Conservation (phyloP, 2,329 filamentous ascomycete species). For the Xylariaceae sp. region DNA sequence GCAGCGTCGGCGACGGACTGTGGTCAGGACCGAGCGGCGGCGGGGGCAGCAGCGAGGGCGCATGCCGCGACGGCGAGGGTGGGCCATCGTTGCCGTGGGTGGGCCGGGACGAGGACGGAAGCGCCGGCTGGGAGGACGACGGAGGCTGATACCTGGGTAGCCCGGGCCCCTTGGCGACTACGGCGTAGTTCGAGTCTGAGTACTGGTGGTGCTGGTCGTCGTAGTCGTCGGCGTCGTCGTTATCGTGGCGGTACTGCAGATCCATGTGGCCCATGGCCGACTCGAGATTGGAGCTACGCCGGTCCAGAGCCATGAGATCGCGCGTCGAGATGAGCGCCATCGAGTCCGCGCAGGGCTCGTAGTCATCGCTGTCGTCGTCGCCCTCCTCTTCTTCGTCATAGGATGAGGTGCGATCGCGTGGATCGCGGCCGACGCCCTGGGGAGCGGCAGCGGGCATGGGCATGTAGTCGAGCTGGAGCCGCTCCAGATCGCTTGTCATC, state of each 20-base stretch:
- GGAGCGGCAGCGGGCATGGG: constrained; percentile 11
- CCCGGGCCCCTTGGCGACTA: too few species aligned
- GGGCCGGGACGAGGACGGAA: constrained; percentile 28
- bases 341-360: constrained; percentile 22
- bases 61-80: constrained; percentile 33
- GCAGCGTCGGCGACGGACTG: constrained; percentile 22
- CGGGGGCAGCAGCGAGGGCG: constrained; percentile 29
- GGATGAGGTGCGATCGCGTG: constrained; percentile 29
- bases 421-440: constrained; percentile 17
- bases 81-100: constrained; percentile 10
- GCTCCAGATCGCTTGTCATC: constrained; percentile 30
- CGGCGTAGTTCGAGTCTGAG: constrained; percentile 29
- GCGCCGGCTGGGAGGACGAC: constrained; percentile 26
- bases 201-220: constrained; percentile 26
- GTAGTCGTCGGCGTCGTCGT: constrained; percentile 8
- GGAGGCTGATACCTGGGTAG: constrained; percentile 28
- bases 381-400: too few species aligned
- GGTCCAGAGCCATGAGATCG: constrained; percentile 43
- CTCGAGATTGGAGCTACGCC: constrained; percentile 31
- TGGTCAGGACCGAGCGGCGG: constrained; percentile 16
- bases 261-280: constrained; percentile 34
- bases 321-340: constrained; percentile 46
- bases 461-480: constrained; percentile 27
- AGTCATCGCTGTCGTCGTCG: too few species aligned
- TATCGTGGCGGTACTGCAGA: constrained; percentile 28